phyloP scores from a whole-genome alignment of 768 basidiomycete genomes.

The Lentinula guzmanii region DNA sequence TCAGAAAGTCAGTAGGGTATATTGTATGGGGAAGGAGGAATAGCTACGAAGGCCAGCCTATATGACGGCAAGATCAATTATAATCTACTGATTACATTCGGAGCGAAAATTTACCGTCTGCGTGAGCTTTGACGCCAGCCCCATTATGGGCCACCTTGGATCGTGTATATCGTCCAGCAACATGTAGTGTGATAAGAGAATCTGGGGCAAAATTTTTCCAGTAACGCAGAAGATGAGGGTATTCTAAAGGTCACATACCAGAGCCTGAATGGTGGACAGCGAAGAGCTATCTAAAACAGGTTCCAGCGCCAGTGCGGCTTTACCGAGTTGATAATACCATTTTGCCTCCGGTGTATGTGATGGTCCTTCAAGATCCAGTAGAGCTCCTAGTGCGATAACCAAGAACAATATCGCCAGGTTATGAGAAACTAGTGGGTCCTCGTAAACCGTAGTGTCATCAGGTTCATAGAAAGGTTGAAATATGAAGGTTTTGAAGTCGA shows the following conservation, averaged over 20 bases:
- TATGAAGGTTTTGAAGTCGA: slow-evolving; percentile 47
- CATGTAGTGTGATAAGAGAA: slow-evolving; percentile 48
- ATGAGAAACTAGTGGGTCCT: slow-evolving; percentile 39
- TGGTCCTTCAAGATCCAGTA: slow-evolving; percentile 53
- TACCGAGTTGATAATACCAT: slow-evolving; percentile 54
- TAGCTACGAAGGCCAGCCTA: slow-evolving; percentile 65
- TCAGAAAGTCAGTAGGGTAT: neutral
- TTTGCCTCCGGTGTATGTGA: slow-evolving; percentile 49
- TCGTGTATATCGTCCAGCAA: slow-evolving; percentile 42
- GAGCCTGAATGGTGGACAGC: slow-evolving; percentile 56
- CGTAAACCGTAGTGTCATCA: slow-evolving; percentile 11
- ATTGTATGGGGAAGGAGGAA: slow-evolving; percentile 10
- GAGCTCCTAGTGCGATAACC: slow-evolving; percentile 57
- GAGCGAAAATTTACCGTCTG: slow-evolving; percentile 43
- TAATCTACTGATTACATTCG: neutral
- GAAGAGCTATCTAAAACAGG: slow-evolving; percentile 61
- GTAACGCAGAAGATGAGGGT: neutral
- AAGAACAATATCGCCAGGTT: slow-evolving; percentile 54
- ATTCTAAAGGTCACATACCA: slow-evolving; percentile 31
- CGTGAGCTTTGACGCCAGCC: slow-evolving; percentile 64
- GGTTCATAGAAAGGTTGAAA: slow-evolving; percentile 49
- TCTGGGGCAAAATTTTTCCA: slow-evolving; percentile 21
- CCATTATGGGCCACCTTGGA: slow-evolving; percentile 66
- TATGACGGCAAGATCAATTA: slow-evolving; percentile 1
- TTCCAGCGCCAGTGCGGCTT: slow-evolving; percentile 55